Evolutionary conservation across 108 stramenopile species (phyloP), one percentile per base, ranked within the genome.

Genomic region (Thalassiosira profunda): DNA sequence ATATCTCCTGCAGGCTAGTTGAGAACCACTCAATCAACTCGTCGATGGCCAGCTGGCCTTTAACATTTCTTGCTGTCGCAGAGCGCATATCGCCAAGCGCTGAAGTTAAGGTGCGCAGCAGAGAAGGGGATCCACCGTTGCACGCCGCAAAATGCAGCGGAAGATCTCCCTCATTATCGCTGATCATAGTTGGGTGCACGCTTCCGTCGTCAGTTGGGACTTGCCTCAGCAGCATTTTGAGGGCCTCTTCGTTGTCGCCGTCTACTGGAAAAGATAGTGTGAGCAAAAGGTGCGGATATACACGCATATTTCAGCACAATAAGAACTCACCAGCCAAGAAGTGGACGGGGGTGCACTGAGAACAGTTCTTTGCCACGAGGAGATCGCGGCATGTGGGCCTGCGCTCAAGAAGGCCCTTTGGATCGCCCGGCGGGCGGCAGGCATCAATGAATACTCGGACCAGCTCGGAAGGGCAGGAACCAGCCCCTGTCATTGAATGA

Each of bases 121-220:
- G 25, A 9, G 20, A 26, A 14, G 57, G n/a, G 14, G 52, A 23
- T 2, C 48, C 72, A 14, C 72, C 63, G 21, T 41, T 65, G 30
- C 56, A 37, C 14, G 28, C 23, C 5, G 72, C 72, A 48, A 46
- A 74, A 59, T 74, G 72, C 41, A 74, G 48, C n/a, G 72, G 57
- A 26, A 65, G 55, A 14, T 65, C 72, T 25, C 72, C 72, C 21
- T 74, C 72, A 29, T 65, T 40, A 40, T 74, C 72, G 35, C 30
- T 38, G 40, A 74, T 49, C 42, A 65, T 34, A 8, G 63, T 29
- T 49, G 72, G 72, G 52, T 74, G 72, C 28, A 35, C 26, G 0
- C 9, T 23, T 0, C 14, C 37, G 3, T 42, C 26, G 17, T 46
- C 23, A 34, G 44, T 33, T 38, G n/a, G n/a, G n/a, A n/a, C n/a